Conservation (phyloP, 305 asterid genomes). For the Fraxinus ornus region DNA sequence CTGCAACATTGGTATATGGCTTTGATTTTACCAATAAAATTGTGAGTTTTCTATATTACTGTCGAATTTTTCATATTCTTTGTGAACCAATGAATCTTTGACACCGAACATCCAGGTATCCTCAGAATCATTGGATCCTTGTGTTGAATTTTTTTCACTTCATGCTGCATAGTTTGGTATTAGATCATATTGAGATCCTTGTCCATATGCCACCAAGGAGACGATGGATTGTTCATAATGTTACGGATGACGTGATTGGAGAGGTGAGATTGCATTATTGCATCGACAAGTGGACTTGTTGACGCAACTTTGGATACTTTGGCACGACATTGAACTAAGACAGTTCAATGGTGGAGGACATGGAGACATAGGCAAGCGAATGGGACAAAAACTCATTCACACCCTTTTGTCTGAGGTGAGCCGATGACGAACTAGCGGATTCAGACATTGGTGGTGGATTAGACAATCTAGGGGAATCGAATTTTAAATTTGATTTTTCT, state of each 20-base stretch:
- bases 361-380: neutral
- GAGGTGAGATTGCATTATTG: neutral
- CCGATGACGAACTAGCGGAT: neutral
- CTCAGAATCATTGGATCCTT: neutral
- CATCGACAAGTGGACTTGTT: neutral
- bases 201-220: neutral
- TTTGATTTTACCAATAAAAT: neutral
- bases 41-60: neutral
- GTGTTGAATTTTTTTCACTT: neutral
- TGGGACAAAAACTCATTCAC: neutral
- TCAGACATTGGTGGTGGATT: neutral
- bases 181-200: neutral
- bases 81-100: neutral
- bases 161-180: neutral
- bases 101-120: neutral
- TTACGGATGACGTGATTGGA: neutral
- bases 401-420: neutral
- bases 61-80: neutral
- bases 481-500: neutral
- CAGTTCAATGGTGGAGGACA: neutral
- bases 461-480: neutral
- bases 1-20: neutral
- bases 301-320: neutral
- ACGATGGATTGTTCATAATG: neutral
- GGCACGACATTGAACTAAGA: neutral